Base-by-base conservation (phyloP, 805 yeast species). In the Saccharomycopsis olivae region DNA sequence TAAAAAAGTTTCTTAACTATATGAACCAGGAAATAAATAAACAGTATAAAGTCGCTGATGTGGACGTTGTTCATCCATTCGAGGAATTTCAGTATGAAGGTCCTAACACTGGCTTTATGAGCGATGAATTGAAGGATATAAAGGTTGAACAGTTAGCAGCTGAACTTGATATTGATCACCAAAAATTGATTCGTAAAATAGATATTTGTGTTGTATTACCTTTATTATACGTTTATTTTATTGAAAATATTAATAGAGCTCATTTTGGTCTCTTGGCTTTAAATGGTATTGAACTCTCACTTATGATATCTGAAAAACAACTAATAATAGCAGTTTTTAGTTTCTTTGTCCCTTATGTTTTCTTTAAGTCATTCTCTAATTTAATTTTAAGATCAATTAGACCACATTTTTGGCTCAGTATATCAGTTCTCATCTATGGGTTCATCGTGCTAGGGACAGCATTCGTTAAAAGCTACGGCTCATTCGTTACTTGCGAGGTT, bases 241-340 rank as follows among this genome's bases (percentile, higher is more conserved):
- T 80, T 48, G 78, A 86, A 1, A 80, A 79, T 50, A 60, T 81
- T 53, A 87, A 81, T 54, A 65, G 87, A 53, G 85, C 80, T 38
- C 79, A 79, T 53, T 76, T 80, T 44, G 73, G 85, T 27, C 79
- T 81, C 55, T 87, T 88, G 13, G 70, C 72, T 44, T 64, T 74
- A 38, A 78, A 78, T 51, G 83, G 83, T 9, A 60, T 81, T 64
- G 65, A 66, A 15, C 56, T 52, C 1, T 81, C 59, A 60, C 64
- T 16, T 57, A 52, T 1, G 79, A 74, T 40, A 56, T 80, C 35
- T 51, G 64, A 15, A 62, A 80, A 33, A 55, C 58, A 1, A 78
- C 79, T 5, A 64, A 66, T 47, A 78, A 79, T 50, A 78, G 67
- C 20, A 14, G 27, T 18, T 52, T 34, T 29, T 23, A 15, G 55